phyloP scores from a whole-genome alignment of 1,284 basidiomycete species.

The Sparassis latifolia region DNA sequence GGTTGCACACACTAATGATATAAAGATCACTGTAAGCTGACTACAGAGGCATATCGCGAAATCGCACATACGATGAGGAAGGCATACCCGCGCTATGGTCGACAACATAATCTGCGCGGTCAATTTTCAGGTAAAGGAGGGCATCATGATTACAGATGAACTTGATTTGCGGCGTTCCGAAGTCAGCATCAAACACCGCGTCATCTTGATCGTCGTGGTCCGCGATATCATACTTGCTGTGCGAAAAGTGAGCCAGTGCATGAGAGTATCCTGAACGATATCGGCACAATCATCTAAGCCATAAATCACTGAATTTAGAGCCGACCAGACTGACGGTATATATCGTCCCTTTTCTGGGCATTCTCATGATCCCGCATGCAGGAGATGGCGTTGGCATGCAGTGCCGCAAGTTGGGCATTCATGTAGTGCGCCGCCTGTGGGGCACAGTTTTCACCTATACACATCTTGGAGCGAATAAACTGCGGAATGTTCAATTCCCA shows the following conservation, averaged over 20 bases:
- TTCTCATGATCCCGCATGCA: slow-evolving; percentile 18
- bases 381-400: slow-evolving; percentile 20
- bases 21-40: not conserved
- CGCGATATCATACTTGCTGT: slow-evolving; percentile 5
- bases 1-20: slow-evolving; percentile 3
- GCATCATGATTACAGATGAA: slow-evolving; percentile 28
- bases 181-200: slow-evolving; percentile 19
- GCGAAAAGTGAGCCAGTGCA: slow-evolving; percentile 19
- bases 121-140: slow-evolving; percentile 17
- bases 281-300: not conserved
- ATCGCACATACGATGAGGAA: not conserved
- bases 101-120: slow-evolving; percentile 18
- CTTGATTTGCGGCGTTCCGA: slow-evolving; percentile 17
- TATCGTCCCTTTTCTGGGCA: slow-evolving; percentile 10
- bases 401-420: slow-evolving; percentile 24
- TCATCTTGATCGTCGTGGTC: slow-evolving; percentile 4
- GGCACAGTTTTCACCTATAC: slow-evolving; percentile 25
- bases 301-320: not conserved
- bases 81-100: slow-evolving; percentile 9
- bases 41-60: not conserved
- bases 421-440: slow-evolving; percentile 24
- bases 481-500: not conserved
- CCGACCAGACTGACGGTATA: slow-evolving; percentile 7
- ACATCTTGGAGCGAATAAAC: slow-evolving; percentile 16
- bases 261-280: slow-evolving; percentile 10